phyloP scores from a whole-genome alignment of 106 monocot species.

The Vanilla planifolia region DNA sequence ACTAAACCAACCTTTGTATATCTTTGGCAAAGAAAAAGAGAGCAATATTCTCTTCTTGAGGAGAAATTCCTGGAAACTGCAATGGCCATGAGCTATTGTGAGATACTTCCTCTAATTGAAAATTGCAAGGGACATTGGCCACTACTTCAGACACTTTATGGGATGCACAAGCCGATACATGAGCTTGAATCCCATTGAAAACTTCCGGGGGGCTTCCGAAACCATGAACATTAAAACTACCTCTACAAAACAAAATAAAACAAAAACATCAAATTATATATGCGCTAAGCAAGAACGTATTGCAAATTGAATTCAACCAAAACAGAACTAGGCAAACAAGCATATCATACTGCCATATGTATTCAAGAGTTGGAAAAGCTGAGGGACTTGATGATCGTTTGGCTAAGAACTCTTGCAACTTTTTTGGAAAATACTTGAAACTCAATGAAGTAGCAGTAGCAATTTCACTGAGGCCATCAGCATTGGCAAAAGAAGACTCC shows the following conservation, averaged over 20 bases:
- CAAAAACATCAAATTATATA: conserved; percentile 10
- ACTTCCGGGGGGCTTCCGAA: conserved; percentile 18
- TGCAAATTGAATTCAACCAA: background rate
- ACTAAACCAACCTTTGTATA: conserved; percentile 39
- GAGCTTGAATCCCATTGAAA: conserved; percentile 68
- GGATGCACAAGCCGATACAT: conserved; percentile 61
- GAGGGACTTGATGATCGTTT: background rate
- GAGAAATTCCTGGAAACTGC: conserved; percentile 37
- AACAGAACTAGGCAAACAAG: background rate
- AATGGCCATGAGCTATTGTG: conserved; percentile 45
- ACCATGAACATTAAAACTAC: conserved; percentile 55
- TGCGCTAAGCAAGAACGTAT: background rate
- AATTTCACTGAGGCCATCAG: background rate
- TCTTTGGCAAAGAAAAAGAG: conserved; percentile 88
- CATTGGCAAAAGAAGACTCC: background rate
- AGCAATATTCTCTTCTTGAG: conserved; percentile 70
- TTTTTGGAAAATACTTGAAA: background rate
- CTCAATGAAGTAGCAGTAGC: conserved; percentile 1
- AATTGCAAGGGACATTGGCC: conserved; percentile 38
- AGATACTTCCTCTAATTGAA: conserved; percentile 55
- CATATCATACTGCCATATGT: conserved; percentile 13
- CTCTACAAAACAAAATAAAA: conserved; percentile 34
- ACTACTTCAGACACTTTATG: conserved; percentile 54
- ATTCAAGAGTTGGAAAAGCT: conserved; percentile 8
- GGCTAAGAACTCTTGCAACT: background rate